Percentiles rank a stretch among this genome's conserved stretches.
Conservation (phyloP, 1,139 yeast genomes). For the Magnusiomyces paraingens region DNA sequence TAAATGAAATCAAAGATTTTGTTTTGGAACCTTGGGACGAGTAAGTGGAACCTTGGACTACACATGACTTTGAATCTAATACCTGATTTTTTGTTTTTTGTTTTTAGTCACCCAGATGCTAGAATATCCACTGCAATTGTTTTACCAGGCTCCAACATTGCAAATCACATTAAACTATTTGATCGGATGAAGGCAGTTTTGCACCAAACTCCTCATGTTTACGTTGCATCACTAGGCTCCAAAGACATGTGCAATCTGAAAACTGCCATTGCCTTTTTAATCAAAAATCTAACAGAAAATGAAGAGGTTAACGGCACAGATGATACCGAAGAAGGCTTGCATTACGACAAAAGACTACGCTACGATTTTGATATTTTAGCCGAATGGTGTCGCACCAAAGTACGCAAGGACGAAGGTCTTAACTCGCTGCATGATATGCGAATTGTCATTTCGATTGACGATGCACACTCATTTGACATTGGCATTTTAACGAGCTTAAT, state of each 20-base stretch:
- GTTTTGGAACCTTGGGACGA: slow-evolving; percentile 23
- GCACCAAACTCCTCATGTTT: slow-evolving; percentile 16
- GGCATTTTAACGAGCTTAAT: slow-evolving; percentile 48
- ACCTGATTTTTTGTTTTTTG: not conserved
- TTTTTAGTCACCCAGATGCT: slow-evolving; percentile 19
- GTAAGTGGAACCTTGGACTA: slow-evolving; percentile 1
- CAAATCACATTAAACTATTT: slow-evolving; percentile 30
- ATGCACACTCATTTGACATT: slow-evolving; percentile 53
- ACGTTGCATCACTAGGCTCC: slow-evolving; percentile 28
- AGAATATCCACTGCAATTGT: slow-evolving; percentile 28
- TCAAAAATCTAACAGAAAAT: slow-evolving; percentile 29
- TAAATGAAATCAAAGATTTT: slow-evolving; percentile 23
- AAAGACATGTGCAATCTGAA: slow-evolving; percentile 34
- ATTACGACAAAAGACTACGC: slow-evolving; percentile 34
- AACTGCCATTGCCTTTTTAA: slow-evolving; percentile 35
- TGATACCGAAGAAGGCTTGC: slow-evolving; percentile 15
- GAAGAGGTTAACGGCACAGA: slow-evolving; percentile 17
- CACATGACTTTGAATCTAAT: not conserved
- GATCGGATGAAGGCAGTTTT: slow-evolving; percentile 24
- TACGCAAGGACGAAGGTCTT: slow-evolving; percentile 11
- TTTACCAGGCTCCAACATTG: slow-evolving; percentile 34
- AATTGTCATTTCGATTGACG: slow-evolving; percentile 50
- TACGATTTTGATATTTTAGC: slow-evolving; percentile 50
- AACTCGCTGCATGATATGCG: slow-evolving; percentile 25
- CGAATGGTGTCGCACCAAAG: slow-evolving; percentile 39